Percentiles rank a stretch among this genome's conserved stretches.
Evolutionary conservation across 345 rosid species (phyloP).

Genomic region (Acer negundo): DNA sequence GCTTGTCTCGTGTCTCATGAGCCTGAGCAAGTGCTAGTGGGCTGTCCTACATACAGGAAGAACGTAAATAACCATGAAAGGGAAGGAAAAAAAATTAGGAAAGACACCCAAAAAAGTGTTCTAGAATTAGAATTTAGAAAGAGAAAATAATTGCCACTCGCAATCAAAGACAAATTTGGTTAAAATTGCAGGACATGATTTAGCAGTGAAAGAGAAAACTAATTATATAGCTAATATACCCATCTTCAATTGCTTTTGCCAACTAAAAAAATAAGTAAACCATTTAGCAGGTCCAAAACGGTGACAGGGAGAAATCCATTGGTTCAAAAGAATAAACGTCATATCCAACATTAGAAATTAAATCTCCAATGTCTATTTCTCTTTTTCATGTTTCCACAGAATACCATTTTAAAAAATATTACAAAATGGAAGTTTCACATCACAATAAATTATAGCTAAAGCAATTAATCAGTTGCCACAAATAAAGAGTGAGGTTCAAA

Average conservation of each 20-base stretch:
- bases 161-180: not conserved
- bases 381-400: not conserved
- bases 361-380: not conserved
- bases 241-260: not conserved
- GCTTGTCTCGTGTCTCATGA: constrained; percentile 83
- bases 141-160: not conserved
- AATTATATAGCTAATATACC: not conserved
- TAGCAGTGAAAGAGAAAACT: not conserved
- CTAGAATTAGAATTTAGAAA: not conserved
- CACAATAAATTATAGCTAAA: not conserved
- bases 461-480: not conserved
- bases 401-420: not conserved
- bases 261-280: too few species aligned
- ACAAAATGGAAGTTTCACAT: not conserved
- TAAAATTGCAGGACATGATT: not conserved
- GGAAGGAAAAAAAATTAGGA: not conserved
- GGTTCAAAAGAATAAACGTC: not conserved
- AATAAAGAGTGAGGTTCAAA: not conserved
- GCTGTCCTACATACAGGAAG: constrained; percentile 56
- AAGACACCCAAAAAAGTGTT: not conserved
- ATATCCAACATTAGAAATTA: not conserved
- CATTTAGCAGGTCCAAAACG: not conserved
- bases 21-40: constrained; percentile 99
- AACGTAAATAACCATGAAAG: constrained; percentile 29
- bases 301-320: not conserved